phyloP scores from a whole-genome alignment of 176 grass and related monocot species.

The Phoenix roebelenii region DNA sequence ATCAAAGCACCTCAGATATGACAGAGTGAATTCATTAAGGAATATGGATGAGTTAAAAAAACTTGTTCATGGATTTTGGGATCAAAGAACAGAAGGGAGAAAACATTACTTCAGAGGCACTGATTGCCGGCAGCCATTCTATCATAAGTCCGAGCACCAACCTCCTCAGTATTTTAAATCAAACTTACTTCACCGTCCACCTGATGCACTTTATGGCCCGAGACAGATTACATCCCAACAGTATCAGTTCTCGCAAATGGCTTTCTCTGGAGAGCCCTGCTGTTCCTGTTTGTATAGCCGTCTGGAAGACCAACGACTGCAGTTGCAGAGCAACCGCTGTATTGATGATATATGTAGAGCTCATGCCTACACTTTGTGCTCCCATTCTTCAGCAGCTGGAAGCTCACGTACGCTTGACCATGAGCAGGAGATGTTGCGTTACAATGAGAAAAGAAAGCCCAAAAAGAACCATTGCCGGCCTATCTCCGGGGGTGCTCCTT shows the following conservation, averaged over 20 bases:
- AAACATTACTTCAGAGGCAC: constrained; percentile 24
- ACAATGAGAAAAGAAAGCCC: constrained; percentile 11
- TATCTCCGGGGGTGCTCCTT: constrained; percentile 56
- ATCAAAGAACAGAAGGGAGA: constrained; percentile 22
- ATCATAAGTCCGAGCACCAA: constrained; percentile 12
- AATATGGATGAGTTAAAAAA: constrained; percentile 79
- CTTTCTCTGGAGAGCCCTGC: constrained; percentile 18
- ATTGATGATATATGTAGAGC: neutral
- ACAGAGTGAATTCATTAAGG: constrained; percentile 35
- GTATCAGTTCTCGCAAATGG: constrained; percentile 20
- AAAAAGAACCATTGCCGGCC: constrained; percentile 45
- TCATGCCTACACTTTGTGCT: constrained; percentile 33
- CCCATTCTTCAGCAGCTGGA: constrained; percentile 42
- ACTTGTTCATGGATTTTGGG: constrained; percentile 45
- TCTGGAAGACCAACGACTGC: constrained; percentile 20
- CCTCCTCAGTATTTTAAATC: constrained; percentile 29
- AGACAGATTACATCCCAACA: constrained; percentile 25
- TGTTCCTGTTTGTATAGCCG: constrained; percentile 32
- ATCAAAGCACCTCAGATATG: constrained; percentile 17
- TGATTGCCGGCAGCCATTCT: constrained; percentile 27
- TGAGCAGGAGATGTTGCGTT: constrained; percentile 23
- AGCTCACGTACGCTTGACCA: constrained; percentile 16
- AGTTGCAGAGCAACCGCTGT: too few species aligned
- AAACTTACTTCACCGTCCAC: constrained; percentile 25
- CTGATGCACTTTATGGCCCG: constrained; percentile 5